These are phyloP conservation scores for Neopestalotiopsis clavispora DNA, from an alignment of 2,329 filamentous ascomycete genomes.

Conservation along the genomic window DNA sequence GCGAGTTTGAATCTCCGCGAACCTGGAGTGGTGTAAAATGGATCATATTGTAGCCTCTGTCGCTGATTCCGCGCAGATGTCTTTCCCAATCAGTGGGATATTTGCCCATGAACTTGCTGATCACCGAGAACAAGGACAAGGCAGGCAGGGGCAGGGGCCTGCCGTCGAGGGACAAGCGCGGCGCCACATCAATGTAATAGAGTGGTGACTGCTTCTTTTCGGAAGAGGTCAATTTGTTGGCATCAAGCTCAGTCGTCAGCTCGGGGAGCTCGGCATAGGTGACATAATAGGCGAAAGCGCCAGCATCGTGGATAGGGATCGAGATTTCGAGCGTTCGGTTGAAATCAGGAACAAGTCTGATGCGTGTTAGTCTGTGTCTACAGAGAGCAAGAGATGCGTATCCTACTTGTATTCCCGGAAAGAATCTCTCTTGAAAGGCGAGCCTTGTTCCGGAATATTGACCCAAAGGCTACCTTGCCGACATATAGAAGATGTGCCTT, in stretches of 20 bases:
- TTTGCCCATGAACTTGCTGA: constrained; percentile 97
- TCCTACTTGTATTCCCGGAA: constrained; percentile 88
- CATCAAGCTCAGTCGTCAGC: constrained; percentile 63
- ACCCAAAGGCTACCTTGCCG: constrained; percentile 94
- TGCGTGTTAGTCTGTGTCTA: constrained; percentile 16
- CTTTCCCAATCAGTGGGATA: constrained; percentile 90
- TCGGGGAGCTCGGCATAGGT: constrained; percentile 88
- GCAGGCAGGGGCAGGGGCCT: constrained; percentile 81
- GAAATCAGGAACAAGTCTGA: constrained; percentile 87
- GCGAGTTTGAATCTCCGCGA: constrained; percentile 89
- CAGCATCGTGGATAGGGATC: constrained; percentile 79
- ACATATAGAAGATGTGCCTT: constrained; percentile 95
- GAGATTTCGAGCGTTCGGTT: constrained; percentile 90
- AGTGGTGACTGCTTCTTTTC: constrained; percentile 71
- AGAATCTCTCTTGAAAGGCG: constrained; percentile 75
- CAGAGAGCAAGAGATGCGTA: not conserved
- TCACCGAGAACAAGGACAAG: constrained; percentile 87
- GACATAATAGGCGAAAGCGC: constrained; percentile 93
- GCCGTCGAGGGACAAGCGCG: constrained; percentile 75
- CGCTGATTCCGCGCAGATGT: constrained; percentile 85
- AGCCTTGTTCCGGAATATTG: constrained; percentile 83
- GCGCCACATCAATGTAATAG: constrained; percentile 95
- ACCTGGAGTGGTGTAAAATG: constrained; percentile 95
- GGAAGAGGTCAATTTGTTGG: constrained; percentile 50
- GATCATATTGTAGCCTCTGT: constrained; percentile 97